These are phyloP conservation scores for Planoprotostelium fungivorum DNA, from an alignment of 78 protist genomes.

Conservation along the genomic window DNA sequence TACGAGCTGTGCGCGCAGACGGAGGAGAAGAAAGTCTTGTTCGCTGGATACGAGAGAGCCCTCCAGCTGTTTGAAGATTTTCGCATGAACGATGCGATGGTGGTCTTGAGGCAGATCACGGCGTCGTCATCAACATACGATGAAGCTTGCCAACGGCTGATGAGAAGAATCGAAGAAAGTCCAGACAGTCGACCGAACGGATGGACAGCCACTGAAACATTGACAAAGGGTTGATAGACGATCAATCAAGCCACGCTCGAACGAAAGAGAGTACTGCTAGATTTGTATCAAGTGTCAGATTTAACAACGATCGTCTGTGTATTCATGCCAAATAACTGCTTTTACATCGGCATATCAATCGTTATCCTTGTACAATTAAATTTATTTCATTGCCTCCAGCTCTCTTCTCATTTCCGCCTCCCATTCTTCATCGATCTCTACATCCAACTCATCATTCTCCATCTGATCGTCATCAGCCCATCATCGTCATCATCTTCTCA, in stretches of 20 bases:
- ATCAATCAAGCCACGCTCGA: too few relatives aligned
- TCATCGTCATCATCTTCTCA: background rate
- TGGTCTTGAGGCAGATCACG: background rate
- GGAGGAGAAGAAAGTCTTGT: background rate
- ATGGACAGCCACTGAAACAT: background rate
- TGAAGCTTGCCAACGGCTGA: background rate
- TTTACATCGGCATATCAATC: too few relatives aligned
- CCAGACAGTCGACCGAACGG: background rate
- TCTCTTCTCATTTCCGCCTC: background rate
- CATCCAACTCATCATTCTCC: background rate
- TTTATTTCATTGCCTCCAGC: too few relatives aligned
- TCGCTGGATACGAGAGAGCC: background rate
- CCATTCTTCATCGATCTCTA: background rate
- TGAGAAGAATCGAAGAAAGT: background rate
- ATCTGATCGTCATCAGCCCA: background rate
- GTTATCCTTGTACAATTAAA: too few relatives aligned
- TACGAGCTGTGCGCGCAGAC: background rate
- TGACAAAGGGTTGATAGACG: background rate
- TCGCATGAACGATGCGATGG: background rate
- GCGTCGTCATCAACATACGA: background rate
- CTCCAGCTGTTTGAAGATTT: background rate
- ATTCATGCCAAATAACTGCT: too few relatives aligned
- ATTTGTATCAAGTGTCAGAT: too few relatives aligned
- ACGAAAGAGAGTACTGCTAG: too few relatives aligned
- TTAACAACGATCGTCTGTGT: too few relatives aligned